A percentile compares a stretch with the other conserved stretches of the same genome.
Conservation (phyloP, 257 asterid species). For the Solanum tacnaense region DNA sequence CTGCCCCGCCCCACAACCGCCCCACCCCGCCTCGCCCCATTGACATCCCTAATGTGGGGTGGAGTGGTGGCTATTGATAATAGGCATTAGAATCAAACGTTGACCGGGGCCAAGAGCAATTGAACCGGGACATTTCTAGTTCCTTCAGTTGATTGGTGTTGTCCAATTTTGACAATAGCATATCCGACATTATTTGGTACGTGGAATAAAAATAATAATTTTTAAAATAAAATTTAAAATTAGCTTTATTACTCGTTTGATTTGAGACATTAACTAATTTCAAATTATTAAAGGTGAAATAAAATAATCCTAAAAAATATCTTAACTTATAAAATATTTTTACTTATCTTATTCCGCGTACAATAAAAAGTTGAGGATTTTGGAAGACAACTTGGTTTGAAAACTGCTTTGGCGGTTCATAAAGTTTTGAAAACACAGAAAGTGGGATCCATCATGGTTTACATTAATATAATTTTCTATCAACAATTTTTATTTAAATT, state of each 20-base stretch:
- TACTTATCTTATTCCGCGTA: accelerated
- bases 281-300: no score
- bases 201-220: not conserved
- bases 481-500: not conserved
- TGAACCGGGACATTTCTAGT: not conserved
- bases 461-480: not conserved
- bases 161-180: not conserved
- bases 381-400: not conserved
- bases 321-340: not conserved
- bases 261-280: not conserved
- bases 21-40: no score
- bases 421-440: not conserved
- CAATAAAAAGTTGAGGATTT: not conserved
- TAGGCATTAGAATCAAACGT: not conserved
- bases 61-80: not conserved
- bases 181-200: not conserved
- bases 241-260: not conserved
- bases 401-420: not conserved
- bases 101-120: not conserved
- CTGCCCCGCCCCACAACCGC: no score
- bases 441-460: not conserved
- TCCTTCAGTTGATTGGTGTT: not conserved
- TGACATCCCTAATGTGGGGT: not conserved
- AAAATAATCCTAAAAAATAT: not conserved
- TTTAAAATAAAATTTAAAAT: not conserved